Base-by-base conservation (phyloP, 192 early-diverging fungal genomes). In the Phycomyces nitens region DNA sequence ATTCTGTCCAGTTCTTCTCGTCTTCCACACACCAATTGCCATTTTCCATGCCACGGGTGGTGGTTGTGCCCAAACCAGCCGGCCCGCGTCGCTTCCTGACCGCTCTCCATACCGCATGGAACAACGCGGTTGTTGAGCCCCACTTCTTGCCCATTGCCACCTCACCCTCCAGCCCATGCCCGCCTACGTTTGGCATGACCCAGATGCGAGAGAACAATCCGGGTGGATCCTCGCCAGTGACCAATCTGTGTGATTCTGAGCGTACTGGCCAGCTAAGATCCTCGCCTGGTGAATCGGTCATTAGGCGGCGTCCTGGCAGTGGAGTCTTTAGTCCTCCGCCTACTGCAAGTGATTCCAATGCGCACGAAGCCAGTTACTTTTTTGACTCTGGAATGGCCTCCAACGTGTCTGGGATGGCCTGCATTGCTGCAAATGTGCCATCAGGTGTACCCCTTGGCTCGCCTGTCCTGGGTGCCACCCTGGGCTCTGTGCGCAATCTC, bases 21-120 rank as follows among this genome's bases (percentile, higher is more conserved):
- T 47, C 71, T 23, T 42, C 53, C 6, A 55, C 70, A 9, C 14
- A 43, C 9, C 42, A 47, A 15, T 26, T 40, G 5, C 64, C 54
- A 3, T 38, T 29, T 18, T 18, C 44, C 23, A 49, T 60, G 53
- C 82, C 80, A 1, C 80, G 81, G 26, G 77, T 86, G 5, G 44
- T 86, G 26, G 77, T 85, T 10, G 70, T 85, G 21, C 81, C 85
- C 10, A 87, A 85, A 53, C 85, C 85, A 1, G 80, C 77, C 41
- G 84, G 85, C 6, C 85, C 85, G 16, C 70, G 85, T n/a, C 74
- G 84, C 18, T 77, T 87, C 39, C 54, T 87, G 41, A 80, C 80
- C 1, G 83, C 83, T 0, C 67, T 87, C 6, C 80, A 82, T 60
- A 81, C 81, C 4, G 79, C 84, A 16, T 74, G 78, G 49, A 72